Base-by-base conservation (phyloP, 1,284 basidiomycete species). In the Vanrija humicola region DNA sequence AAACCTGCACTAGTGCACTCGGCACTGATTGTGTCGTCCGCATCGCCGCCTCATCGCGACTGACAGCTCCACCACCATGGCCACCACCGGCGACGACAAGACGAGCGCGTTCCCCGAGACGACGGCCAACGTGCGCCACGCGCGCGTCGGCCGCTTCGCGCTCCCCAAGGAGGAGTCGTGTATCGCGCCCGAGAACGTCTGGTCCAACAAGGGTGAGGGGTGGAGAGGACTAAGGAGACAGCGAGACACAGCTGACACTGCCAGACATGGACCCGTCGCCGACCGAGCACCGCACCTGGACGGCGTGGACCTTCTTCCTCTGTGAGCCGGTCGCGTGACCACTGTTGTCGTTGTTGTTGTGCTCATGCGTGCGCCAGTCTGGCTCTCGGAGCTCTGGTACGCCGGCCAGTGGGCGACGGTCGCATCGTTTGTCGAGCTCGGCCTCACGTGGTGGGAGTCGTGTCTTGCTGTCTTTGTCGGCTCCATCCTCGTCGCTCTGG, bases 211-310 rank as follows among this genome's bases (percentile, higher is more conserved):
- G 57, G 70, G 69, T 69, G 38, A 43, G 28, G 21, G 3, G 64
- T 54, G 38, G 34, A 3, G n/a, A 40, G 40, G 2, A 16, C 14
- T 3, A 6, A 23, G 6, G 4, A 15, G 5, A 6, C 29, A 14
- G 14, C 23, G 28, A n/a, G 25, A 43, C 14, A 38, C 26, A n/a
- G 42, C 46, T 25, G 15, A 48, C 19, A n/a, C 5, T 21, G 7
- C 14, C 52, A 72, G 70, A 73, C 59, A 68, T 69, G 62, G 73
- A 73, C 52, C 71, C 73, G 0, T 55, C 64, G 9, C 69, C 70
- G 15, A 29, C 49, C 12, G 68, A 70, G 29, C 58, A 69, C 47
- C 59, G 70, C 19, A 64, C 59, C 15, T 73, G 72, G 73, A 70
- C 68, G 1, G 52, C 56, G 6, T 59, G 55, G 62, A 74, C 73